Evolutionary conservation across 495 filamentous ascomycete genomes (phyloP).

Genomic region (Platismatia glauca): DNA sequence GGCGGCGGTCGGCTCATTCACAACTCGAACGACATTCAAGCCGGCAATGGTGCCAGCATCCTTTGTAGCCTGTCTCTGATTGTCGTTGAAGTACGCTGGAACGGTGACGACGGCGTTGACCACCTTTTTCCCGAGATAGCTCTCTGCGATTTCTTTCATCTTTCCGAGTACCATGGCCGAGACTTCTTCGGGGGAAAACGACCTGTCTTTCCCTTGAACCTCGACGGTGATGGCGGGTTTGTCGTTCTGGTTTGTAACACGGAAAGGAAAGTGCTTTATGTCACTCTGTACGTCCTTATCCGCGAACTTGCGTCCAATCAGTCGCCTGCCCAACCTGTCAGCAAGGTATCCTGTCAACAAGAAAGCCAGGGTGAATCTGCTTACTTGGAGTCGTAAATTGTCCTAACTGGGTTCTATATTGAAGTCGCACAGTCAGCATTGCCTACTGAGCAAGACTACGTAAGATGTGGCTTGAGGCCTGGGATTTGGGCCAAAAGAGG

Average conservation of each 20-base stretch:
- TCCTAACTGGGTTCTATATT: slow-evolving; percentile 62
- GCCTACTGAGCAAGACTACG: background rate
- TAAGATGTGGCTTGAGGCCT: background rate
- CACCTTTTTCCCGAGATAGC: slow-evolving; percentile 88
- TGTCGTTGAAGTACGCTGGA: slow-evolving; percentile 99
- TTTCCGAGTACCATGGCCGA: slow-evolving; percentile 83
- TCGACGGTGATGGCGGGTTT: slow-evolving; percentile 75
- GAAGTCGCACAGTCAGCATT: background rate
- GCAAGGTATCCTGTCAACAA: background rate
- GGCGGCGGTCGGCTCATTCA: slow-evolving; percentile 88
- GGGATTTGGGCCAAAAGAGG: too few species aligned
- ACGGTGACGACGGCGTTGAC: slow-evolving; percentile 96
- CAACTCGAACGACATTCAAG: slow-evolving; percentile 93
- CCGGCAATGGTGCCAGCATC: slow-evolving; percentile 92
- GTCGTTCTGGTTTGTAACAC: slow-evolving; percentile 69
- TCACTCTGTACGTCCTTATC: slow-evolving; percentile 81
- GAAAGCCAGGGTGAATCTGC: background rate
- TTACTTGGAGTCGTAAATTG: slow-evolving; percentile 81
- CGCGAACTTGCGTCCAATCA: slow-evolving; percentile 82
- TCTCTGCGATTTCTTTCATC: slow-evolving; percentile 97
- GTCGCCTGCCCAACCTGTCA: slow-evolving; percentile 33
- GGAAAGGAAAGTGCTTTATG: slow-evolving; percentile 87
- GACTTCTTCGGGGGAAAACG: slow-evolving; percentile 79
- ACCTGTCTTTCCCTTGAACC: slow-evolving; percentile 62
- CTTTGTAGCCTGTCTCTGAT: slow-evolving; percentile 95